Percentiles rank a stretch among this genome's conserved stretches.
These are phyloP conservation scores for Colletotrichum tamarilloi DNA, from an alignment of 2,329 filamentous ascomycete species.

Conservation along the genomic window DNA sequence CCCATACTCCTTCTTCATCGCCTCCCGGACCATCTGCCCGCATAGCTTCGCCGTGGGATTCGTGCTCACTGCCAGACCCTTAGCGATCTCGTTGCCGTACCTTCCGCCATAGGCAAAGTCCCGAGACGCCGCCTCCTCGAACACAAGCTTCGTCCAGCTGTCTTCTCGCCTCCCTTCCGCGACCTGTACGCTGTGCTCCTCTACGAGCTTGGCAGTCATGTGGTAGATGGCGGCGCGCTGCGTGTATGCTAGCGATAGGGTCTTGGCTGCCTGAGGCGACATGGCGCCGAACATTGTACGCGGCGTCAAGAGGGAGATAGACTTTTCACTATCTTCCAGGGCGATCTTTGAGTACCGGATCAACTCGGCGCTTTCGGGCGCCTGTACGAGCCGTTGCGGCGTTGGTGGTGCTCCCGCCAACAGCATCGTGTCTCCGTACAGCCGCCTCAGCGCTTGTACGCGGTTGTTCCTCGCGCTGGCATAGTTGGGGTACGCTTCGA, in stretches of 20 bases:
- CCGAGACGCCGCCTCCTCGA: constrained; percentile 71
- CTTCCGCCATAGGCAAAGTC: constrained; percentile 74
- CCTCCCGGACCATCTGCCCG: constrained; percentile 75
- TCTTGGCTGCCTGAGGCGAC: constrained; percentile 72
- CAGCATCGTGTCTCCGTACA: constrained; percentile 71
- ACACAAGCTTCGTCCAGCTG: constrained; percentile 63
- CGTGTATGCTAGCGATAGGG: constrained; percentile 76
- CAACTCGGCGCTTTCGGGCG: constrained; percentile 51
- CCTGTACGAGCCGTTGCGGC: constrained; percentile 54
- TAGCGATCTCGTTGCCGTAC: constrained; percentile 74
- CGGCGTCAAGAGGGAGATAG: constrained; percentile 70
- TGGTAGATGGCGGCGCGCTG: constrained; percentile 76
- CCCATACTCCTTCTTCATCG: constrained; percentile 76
- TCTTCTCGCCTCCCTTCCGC: constrained; percentile 55
- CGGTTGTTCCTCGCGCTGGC: constrained; percentile 81
- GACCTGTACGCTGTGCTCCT: constrained; percentile 49
- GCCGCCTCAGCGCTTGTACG: constrained; percentile 72
- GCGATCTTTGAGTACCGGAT: constrained; percentile 51
- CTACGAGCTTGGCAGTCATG: constrained; percentile 64
- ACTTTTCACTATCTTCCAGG: constrained; percentile 66
- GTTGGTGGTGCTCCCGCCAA: constrained; percentile 51
- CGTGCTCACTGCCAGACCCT: constrained; percentile 70
- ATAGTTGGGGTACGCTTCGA: constrained; percentile 71
- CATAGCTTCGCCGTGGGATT: constrained; percentile 78
- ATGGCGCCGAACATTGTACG: constrained; percentile 60